These are phyloP conservation scores for Sordariomycetes sp. DNA, from an alignment of 2,329 filamentous ascomycete genomes.

Conservation along the genomic window DNA sequence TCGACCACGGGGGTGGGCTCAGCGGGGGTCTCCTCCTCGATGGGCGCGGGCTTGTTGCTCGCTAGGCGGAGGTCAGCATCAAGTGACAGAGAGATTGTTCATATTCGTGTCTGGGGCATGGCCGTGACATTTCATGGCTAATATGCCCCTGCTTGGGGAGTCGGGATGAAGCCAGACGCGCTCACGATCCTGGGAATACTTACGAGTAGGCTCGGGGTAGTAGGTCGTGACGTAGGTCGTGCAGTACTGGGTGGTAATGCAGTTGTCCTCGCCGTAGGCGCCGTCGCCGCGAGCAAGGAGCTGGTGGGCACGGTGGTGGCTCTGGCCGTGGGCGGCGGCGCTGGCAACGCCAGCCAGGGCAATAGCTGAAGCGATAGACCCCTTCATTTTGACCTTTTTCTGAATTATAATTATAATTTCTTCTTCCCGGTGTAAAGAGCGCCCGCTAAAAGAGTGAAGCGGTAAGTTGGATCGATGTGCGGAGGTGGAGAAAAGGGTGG, in stretches of 20 bases:
- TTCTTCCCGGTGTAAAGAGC: conserved; percentile 42
- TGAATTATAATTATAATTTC: conserved; percentile 12
- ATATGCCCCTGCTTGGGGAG: not conserved
- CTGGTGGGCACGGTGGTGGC: conserved; percentile 54
- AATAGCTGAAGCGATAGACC: conserved; percentile 50
- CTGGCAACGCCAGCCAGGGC: conserved; percentile 45
- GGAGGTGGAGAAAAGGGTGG: conserved; percentile 19
- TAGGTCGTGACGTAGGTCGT: conserved; percentile 64
- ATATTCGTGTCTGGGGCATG: not conserved
- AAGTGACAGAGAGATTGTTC: not conserved
- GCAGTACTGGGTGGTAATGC: conserved; percentile 44
- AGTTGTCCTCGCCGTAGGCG: conserved; percentile 18
- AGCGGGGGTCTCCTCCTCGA: conserved; percentile 26
- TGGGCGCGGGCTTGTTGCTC: conserved; percentile 8
- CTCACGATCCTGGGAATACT: conserved; percentile 14
- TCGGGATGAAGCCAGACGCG: not conserved
- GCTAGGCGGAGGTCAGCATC: not conserved
- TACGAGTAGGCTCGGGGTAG: conserved; percentile 57
- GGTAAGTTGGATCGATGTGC: conserved; percentile 43
- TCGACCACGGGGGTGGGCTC: conserved; percentile 42
- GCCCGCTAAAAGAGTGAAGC: conserved; percentile 88
- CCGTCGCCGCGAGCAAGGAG: conserved; percentile 41
- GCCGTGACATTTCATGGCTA: too few relatives aligned
- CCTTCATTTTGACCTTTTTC: conserved; percentile 59
- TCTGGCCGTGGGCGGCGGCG: conserved; percentile 33